A percentile compares a stretch with the other conserved stretches of the same genome.
Evolutionary conservation across 1,284 basidiomycete species (phyloP).

Genomic region (Coniferiporia weirii): DNA sequence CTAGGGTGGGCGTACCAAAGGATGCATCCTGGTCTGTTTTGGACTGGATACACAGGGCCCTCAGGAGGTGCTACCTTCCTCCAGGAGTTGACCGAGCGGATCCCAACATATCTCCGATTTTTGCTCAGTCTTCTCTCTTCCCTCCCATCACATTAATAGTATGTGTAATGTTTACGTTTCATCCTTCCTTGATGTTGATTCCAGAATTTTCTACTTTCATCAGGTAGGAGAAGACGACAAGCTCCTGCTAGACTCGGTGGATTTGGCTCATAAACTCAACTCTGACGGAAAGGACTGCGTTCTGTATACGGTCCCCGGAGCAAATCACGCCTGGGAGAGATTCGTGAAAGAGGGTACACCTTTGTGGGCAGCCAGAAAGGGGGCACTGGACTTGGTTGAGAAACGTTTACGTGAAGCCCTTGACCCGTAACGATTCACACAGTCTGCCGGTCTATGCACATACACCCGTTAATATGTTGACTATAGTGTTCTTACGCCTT

Average conservation of each 20-base stretch:
- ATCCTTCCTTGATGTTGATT: background rate
- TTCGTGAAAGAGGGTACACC: slow-evolving; percentile 7
- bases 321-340: slow-evolving; percentile 15
- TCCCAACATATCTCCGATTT: slow-evolving; percentile 9
- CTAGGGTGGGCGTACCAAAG: background rate
- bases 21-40: background rate
- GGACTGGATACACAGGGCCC: background rate
- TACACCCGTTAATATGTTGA: no score
- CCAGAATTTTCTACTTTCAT: background rate
- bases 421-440: background rate
- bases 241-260: slow-evolving; percentile 11
- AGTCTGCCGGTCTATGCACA: no score
- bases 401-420: slow-evolving; percentile 8
- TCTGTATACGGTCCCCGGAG: slow-evolving; percentile 8
- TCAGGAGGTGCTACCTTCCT: slow-evolving; percentile 8
- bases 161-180: background rate
- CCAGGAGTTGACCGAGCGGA: slow-evolving; percentile 1
- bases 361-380: slow-evolving; percentile 6
- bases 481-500: slow-evolving; percentile 10
- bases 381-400: slow-evolving; percentile 6
- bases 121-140: slow-evolving; percentile 12
- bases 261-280: slow-evolving; percentile 11
- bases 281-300: slow-evolving; percentile 12
- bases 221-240: slow-evolving; percentile 15
- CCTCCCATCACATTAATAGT: slow-evolving; percentile 16